These are phyloP conservation scores for Syzygium malaccense DNA, from an alignment of 441 rosid genomes.

Conservation along the genomic window DNA sequence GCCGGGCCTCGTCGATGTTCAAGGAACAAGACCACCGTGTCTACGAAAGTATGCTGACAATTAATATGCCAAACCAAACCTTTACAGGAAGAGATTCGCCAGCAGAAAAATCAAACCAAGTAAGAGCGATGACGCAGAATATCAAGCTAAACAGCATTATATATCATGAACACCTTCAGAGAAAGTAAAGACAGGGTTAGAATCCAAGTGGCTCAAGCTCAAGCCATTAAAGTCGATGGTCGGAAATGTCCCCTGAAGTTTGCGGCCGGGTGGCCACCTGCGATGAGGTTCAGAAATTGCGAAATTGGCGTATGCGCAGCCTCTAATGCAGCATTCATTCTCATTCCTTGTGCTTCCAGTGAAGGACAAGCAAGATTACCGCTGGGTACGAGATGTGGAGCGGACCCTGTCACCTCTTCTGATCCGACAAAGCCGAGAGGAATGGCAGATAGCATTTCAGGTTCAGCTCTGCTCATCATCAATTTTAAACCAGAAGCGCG, in stretches of 20 bases:
- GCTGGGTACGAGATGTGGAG: not conserved
- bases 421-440: not conserved
- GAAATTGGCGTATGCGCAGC: too few relatives aligned
- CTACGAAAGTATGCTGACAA: too few relatives aligned
- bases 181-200: not conserved
- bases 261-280: too few relatives aligned
- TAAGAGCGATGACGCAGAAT: not conserved
- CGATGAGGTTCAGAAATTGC: too few relatives aligned
- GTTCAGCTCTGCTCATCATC: not conserved
- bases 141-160: too few relatives aligned
- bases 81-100: not conserved
- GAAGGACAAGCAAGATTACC: not conserved
- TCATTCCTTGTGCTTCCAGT: not conserved
- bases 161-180: too few relatives aligned
- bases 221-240: too few relatives aligned
- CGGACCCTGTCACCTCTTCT: not conserved
- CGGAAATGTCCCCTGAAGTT: too few relatives aligned
- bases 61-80: too few relatives aligned
- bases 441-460: not conserved
- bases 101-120: not conserved
- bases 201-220: too few relatives aligned
- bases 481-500: not conserved
- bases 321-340: not conserved
- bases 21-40: not conserved
- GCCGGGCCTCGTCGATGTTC: too few relatives aligned